A percentile compares a stretch with the other conserved stretches of the same genome.
Evolutionary conservation across 306 rosid species (phyloP).

Genomic region (Dryas drummondii): DNA sequence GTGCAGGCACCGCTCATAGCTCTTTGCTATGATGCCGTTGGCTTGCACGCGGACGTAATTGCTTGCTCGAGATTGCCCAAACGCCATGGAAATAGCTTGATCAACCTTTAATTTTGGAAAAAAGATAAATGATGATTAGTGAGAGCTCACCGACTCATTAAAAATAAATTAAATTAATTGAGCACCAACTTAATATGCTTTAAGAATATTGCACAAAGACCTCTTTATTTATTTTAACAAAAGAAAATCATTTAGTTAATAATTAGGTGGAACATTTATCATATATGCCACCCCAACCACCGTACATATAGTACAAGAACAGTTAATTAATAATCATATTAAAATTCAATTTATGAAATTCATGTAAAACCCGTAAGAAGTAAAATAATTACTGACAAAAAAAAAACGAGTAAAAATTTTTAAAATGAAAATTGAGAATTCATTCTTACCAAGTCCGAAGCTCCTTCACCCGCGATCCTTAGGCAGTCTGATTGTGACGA

Average conservation of each 20-base stretch:
- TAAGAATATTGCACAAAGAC: not conserved
- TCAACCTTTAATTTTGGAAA: slow-evolving; percentile 58
- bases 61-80: slow-evolving; percentile 53
- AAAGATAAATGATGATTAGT: slow-evolving; percentile 18
- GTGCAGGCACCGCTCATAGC: no score
- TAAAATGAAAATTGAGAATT: no score
- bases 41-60: slow-evolving; percentile 77
- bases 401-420: no score
- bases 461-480: slow-evolving; percentile 80
- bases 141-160: slow-evolving; percentile 21
- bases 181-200: slow-evolving; percentile 14
- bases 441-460: slow-evolving; percentile 80
- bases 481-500: slow-evolving; percentile 42
- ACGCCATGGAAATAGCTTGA: slow-evolving; percentile 93
- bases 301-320: slow-evolving; percentile 8
- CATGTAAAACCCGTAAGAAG: no score
- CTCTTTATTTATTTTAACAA: not conserved
- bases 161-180: not conserved
- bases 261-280: slow-evolving; percentile 30
- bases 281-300: slow-evolving; percentile 34
- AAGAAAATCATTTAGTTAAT: not conserved
- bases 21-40: slow-evolving; percentile 37
- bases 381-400: no score
- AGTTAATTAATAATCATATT: not conserved
- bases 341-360: no score